Conservation (phyloP, 202 grass and related monocot species). For the Cymbopogon flexuosus region DNA sequence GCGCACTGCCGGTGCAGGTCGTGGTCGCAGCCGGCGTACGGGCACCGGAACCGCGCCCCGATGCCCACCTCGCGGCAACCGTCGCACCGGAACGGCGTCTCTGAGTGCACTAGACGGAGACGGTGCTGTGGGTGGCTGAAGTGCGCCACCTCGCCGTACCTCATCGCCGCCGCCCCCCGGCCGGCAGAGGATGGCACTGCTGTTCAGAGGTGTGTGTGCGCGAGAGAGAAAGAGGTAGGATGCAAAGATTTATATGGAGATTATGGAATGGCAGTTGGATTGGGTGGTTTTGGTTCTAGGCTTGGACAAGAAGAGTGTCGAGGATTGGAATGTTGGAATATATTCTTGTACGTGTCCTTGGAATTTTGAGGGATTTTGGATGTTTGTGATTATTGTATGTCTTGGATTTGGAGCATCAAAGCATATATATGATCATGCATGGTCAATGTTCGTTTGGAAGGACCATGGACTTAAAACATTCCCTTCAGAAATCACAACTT, state of each 20-base stretch:
- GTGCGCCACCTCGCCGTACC: slow-evolving; percentile 77
- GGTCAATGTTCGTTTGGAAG: neutral
- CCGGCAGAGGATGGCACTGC: neutral
- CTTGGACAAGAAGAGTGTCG: slow-evolving; percentile 35
- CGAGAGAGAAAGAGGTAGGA: too few relatives aligned
- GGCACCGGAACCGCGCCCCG: slow-evolving; percentile 75
- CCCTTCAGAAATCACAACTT: too few relatives aligned
- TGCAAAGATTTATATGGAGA: neutral
- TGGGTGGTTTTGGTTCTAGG: neutral
- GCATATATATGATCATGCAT: neutral
- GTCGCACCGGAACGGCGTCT: slow-evolving; percentile 82
- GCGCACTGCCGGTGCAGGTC: slow-evolving; percentile 94
- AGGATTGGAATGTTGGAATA: neutral
- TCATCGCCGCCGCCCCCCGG: slow-evolving; percentile 38
- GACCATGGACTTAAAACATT: neutral
- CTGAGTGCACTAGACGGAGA: slow-evolving; percentile 67
- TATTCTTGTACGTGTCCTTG: neutral
- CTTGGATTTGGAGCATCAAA: neutral
- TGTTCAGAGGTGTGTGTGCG: neutral
- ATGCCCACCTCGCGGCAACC: slow-evolving; percentile 85
- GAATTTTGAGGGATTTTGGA: neutral
- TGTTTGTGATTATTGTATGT: neutral
- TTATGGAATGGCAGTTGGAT: neutral
- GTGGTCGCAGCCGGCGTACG: slow-evolving; percentile 49
- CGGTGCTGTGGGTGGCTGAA: slow-evolving; percentile 95